Conservation (phyloP, 257 asterid species). For the Oldenlandia corymbosa region DNA sequence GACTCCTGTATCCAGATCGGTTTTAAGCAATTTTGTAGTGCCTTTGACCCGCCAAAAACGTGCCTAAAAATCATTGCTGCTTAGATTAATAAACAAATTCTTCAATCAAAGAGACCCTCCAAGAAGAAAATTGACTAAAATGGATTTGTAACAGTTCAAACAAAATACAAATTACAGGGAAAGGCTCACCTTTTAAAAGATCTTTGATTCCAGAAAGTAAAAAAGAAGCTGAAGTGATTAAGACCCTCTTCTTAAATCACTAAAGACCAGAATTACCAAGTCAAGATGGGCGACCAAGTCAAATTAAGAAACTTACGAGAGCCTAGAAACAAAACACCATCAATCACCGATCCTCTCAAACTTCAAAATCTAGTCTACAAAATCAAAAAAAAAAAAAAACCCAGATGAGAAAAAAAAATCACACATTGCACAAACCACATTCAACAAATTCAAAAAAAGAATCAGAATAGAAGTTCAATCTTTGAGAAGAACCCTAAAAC, state of each 20-base stretch:
- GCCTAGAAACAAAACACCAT: neutral
- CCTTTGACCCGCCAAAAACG: no score
- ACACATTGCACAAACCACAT: conserved; percentile 13
- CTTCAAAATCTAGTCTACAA: conserved; percentile 19
- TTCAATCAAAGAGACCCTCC: neutral
- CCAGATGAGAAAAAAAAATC: conserved; percentile 20
- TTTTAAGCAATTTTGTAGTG: no score
- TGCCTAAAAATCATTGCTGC: neutral
- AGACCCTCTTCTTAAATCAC: conserved; percentile 5
- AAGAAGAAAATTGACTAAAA: neutral
- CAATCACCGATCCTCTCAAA: conserved; percentile 6
- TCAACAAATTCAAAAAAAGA: conserved; percentile 3
- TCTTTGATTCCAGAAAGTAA: conserved; percentile 7
- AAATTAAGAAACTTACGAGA: neutral
- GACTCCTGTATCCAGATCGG: no score
- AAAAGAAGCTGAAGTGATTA: neutral
- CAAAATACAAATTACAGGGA: neutral
- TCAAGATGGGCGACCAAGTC: conserved; percentile 13
- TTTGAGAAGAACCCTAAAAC: conserved; percentile 28
- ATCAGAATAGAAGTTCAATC: conserved; percentile 26
- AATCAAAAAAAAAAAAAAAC: conserved; percentile 22
- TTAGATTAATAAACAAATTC: neutral
- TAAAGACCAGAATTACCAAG: conserved; percentile 5
- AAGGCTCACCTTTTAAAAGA: conserved; percentile 8
- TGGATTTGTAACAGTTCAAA: neutral